phyloP scores from a whole-genome alignment of 805 yeast species.

The Saturnispora saitoi region DNA sequence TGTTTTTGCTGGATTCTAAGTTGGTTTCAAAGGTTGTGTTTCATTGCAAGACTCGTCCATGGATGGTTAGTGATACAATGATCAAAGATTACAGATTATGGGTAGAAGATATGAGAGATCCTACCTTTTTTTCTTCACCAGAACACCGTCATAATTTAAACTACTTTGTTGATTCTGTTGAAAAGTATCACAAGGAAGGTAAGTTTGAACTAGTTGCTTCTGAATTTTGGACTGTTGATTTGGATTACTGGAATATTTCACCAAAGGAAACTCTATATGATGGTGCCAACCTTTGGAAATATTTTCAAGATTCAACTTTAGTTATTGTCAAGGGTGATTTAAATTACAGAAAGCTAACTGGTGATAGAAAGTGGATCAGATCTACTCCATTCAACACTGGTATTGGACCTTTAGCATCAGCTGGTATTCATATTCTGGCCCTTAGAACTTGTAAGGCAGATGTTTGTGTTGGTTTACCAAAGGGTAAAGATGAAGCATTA shows the following conservation, averaged over 20 bases:
- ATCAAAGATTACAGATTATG: slow-evolving; percentile 64
- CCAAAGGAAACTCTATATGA: slow-evolving; percentile 43
- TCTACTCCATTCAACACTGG: slow-evolving; percentile 68
- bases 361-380: slow-evolving; percentile 82
- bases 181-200: slow-evolving; percentile 37
- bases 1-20: slow-evolving; percentile 64
- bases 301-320: slow-evolving; percentile 55
- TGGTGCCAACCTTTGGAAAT: slow-evolving; percentile 53
- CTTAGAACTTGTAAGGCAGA: slow-evolving; percentile 95
- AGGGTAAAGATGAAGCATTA: slow-evolving; percentile 65
- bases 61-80: slow-evolving; percentile 97
- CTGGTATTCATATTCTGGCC: slow-evolving; percentile 59
- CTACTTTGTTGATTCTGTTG: slow-evolving; percentile 38
- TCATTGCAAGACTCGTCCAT: slow-evolving; percentile 87
- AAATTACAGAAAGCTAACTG: slow-evolving; percentile 89
- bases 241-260: slow-evolving; percentile 65
- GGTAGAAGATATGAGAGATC: slow-evolving; percentile 46
- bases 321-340: slow-evolving; percentile 91
- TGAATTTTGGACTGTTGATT: slow-evolving; percentile 80
- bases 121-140: slow-evolving; percentile 36
- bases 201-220: slow-evolving; percentile 45
- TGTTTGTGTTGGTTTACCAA: slow-evolving; percentile 76
- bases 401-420: slow-evolving; percentile 55
- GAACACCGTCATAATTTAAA: slow-evolving; percentile 40
- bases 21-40: slow-evolving; percentile 56